phyloP scores from a whole-genome alignment of 2,329 filamentous ascomycete species.

The Rutstroemia sp. region DNA sequence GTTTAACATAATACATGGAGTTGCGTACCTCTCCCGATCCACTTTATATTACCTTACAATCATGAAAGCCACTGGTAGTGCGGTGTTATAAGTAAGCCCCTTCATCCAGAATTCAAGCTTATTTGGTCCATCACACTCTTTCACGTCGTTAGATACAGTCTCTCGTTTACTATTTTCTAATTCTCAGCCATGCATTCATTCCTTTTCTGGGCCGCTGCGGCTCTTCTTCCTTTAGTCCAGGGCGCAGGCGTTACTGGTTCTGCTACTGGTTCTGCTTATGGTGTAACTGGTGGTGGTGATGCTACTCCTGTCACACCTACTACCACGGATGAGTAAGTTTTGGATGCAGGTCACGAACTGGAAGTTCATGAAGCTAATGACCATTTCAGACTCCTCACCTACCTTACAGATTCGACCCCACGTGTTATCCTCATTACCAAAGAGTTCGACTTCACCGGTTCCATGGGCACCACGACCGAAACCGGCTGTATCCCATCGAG shows the following conservation, averaged over 20 bases:
- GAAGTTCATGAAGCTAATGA: background rate
- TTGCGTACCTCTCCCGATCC: too few relatives aligned
- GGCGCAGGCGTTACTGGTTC: slow-evolving; percentile 3
- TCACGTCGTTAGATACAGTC: background rate
- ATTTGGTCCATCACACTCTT: background rate
- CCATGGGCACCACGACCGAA: slow-evolving; percentile 10
- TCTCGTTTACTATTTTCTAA: background rate
- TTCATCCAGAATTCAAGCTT: background rate
- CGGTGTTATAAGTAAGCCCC: background rate
- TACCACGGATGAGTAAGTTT: background rate
- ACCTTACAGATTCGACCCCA: slow-evolving; percentile 45
- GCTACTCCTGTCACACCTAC: slow-evolving; percentile 36
- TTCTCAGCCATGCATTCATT: background rate
- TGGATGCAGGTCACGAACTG: background rate
- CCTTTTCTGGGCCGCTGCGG: background rate
- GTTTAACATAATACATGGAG: too few relatives aligned
- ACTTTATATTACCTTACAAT: too few relatives aligned
- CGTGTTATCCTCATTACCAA: slow-evolving; percentile 52
- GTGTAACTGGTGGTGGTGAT: slow-evolving; percentile 47
- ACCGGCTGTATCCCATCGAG: slow-evolving; percentile 5
- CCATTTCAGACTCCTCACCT: slow-evolving; percentile 44
- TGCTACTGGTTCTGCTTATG: slow-evolving; percentile 1
- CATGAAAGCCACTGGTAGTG: background rate
- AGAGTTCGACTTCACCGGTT: slow-evolving; percentile 25
- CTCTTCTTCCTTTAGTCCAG: background rate